Percentiles rank a stretch among this genome's conserved stretches.
These are phyloP conservation scores for Fusarium agapanthi DNA, from an alignment of 2,329 filamentous ascomycete species.

Conservation along the genomic window DNA sequence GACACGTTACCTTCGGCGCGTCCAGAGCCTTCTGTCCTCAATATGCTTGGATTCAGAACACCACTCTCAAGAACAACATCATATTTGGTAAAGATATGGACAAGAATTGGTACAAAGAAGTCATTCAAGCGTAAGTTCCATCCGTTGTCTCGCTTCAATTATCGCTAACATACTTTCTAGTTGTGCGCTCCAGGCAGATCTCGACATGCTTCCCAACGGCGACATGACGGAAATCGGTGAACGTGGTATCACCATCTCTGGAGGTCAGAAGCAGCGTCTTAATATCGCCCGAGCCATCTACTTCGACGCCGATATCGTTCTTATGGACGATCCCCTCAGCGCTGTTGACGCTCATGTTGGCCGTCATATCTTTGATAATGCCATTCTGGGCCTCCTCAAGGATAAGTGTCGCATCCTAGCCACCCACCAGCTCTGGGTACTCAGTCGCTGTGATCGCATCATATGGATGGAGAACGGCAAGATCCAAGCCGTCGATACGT, in stretches of 20 bases:
- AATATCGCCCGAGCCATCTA: constrained; percentile 89
- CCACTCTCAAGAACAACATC: constrained; percentile 88
- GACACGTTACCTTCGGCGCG: constrained; percentile 78
- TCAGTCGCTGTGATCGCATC: constrained; percentile 89
- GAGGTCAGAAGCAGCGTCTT: constrained; percentile 92
- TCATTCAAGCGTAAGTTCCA: constrained; percentile 74
- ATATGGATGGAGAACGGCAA: constrained; percentile 91
- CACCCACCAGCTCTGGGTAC: constrained; percentile 93
- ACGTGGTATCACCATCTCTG: constrained; percentile 92
- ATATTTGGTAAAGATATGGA: constrained; percentile 85
- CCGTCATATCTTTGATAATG: constrained; percentile 87
- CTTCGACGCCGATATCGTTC: constrained; percentile 72
- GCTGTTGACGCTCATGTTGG: constrained; percentile 77
- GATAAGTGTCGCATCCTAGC: constrained; percentile 91
- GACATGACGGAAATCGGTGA: constrained; percentile 95
- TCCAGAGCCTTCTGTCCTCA: constrained; percentile 92
- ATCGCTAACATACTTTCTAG: constrained; percentile 46
- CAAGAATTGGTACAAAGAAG: constrained; percentile 80
- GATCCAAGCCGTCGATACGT: constrained; percentile 88
- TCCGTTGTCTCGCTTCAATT: background rate
- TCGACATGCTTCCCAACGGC: constrained; percentile 91
- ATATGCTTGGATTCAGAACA: constrained; percentile 97
- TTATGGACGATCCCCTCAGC: constrained; percentile 75
- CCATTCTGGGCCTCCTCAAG: constrained; percentile 87
- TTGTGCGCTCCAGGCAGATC: constrained; percentile 83